Evolutionary conservation across 805 yeast species (phyloP), one percentile per base, ranked within the genome.

Genomic region (Zygoascus biomembranicola): DNA sequence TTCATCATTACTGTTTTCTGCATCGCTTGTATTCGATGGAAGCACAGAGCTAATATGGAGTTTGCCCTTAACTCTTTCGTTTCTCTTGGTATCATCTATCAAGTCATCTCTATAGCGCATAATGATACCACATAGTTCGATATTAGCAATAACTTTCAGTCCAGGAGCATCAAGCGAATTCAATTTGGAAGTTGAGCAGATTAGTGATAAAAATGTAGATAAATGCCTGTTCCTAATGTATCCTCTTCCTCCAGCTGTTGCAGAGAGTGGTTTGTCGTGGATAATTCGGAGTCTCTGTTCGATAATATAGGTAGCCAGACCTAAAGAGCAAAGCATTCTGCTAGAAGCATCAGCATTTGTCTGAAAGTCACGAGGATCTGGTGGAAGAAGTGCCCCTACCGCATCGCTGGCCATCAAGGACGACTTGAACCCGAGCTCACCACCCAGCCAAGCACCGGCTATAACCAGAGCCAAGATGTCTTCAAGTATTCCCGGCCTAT

Each of bases 401-500:
- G 54, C 32, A 11, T 56, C 56, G 44, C 57, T 56, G 13, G 62
- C 61, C 26, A 50, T 50, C 11, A 56, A 47, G 26, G 55, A 50
- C 50, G 51, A 43, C 4, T 53, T 44, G 52, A 59, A 59, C n/a
- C 62, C 62, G 37, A 58, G 49, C 46, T 59, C 62, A 5, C 55
- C 59, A 6, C 62, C 62, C 4, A 59, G 50, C 60, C 59, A 59
- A 2, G 62, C 62, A 9, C 59, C 61, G 3, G 59, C 59, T 18
- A 57, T 49, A 20, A 47, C 35, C 5, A 59, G 51, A 8, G 57
- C 62, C 32, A 59, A 31, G 1, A 56, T 47, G 13, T 56, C 53
- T 16, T 55, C 49, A 20, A 53, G 42, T n/a, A 45, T 14, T 18
- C 47, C 35, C n/a, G 35, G 48, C 20, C 16, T 43, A 32, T 26